Evolutionary conservation across 805 yeast genomes (phyloP), one percentile per base, ranked within the genome.

Genomic region (Pichia ethanolica): DNA sequence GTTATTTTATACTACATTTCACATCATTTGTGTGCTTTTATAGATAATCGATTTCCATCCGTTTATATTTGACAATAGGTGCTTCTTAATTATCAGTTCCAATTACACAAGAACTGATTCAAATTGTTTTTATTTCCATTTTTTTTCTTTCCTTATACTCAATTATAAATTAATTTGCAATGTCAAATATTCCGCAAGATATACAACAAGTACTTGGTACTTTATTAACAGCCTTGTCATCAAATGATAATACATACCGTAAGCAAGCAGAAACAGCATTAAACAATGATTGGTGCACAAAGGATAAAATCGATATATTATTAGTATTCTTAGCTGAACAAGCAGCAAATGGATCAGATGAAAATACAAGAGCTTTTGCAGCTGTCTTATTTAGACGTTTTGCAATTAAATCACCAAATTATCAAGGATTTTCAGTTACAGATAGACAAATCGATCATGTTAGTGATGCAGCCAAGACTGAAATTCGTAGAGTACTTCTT

Each of bases 321-420:
- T 71, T 91, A 51, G 71, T 84, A 3, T 93, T 88, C 58, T 73
- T 91, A 44, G 89, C 96, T 5, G 86, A 85, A 63, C 90, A 84
- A 59, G 81, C 96, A 4, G 74, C 82, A 4, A 61, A 59, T 35
- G 87, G 90, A 10, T 69, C 72, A n/a, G 75, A 76, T 54, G 82
- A 81, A 43, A 71, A 77, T n/a, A 66, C 77, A 6, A 72, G 79
- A 51, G 79, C 91, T 0, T 82, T 89, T 60, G 74, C 93, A 13
- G 95, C 97, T 3, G 97, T 93, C 32, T 69, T 93, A 51, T 88
- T 93, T 65, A 78, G 99, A 65, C 80, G 97, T 61, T 77, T 89
- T 55, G 89, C 96, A 7, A 77, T 84, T 50, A 82, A 82, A 59
- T 78, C 89, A 5, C 96, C 97, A 6, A 81, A 82, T 54, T 77